Percentiles rank a stretch among this genome's conserved stretches.
phyloP scores from a whole-genome alignment of 169 alveolate genomes.

The Plasmodium coatneyi region DNA sequence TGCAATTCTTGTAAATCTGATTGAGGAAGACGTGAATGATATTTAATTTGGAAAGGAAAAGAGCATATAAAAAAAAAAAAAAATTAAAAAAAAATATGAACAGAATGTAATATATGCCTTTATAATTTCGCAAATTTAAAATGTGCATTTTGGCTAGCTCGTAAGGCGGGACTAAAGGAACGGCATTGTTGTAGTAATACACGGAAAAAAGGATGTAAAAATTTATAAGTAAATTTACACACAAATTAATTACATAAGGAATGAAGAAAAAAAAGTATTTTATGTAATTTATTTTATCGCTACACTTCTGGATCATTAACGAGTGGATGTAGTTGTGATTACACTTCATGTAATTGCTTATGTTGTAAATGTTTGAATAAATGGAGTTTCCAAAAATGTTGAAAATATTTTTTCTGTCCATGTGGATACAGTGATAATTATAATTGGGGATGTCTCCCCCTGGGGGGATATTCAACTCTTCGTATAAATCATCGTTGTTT shows the following conservation, averaged over 20 bases:
- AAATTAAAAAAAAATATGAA: constrained; percentile 53
- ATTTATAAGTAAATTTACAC: constrained; percentile 34
- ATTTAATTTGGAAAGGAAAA: constrained; percentile 40
- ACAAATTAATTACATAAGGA: constrained; percentile 61
- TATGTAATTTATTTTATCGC: constrained; percentile 51
- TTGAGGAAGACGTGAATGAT: constrained; percentile 50
- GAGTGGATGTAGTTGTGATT: constrained; percentile 61
- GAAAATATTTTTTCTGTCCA: constrained; percentile 13
- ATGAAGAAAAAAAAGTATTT: constrained; percentile 36
- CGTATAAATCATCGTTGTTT: constrained; percentile 18
- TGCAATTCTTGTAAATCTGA: constrained; percentile 58
- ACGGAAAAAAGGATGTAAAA: constrained; percentile 58
- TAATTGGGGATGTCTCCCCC: not conserved
- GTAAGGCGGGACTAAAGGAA: constrained; percentile 66
- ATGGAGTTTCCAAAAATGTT: constrained; percentile 68
- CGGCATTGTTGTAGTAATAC: constrained; percentile 54
- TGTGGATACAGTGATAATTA: not conserved
- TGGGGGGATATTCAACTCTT: constrained; percentile 12
- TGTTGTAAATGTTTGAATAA: constrained; percentile 50
- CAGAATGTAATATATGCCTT: constrained; percentile 48
- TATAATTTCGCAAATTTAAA: constrained; percentile 45
- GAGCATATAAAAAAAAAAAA: constrained; percentile 27
- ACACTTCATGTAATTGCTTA: constrained; percentile 22
- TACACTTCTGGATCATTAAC: constrained; percentile 51
- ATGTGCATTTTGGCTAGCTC: constrained; percentile 52